Conservation (phyloP, 75 land plant species). For the Selaginella tamariscina region DNA sequence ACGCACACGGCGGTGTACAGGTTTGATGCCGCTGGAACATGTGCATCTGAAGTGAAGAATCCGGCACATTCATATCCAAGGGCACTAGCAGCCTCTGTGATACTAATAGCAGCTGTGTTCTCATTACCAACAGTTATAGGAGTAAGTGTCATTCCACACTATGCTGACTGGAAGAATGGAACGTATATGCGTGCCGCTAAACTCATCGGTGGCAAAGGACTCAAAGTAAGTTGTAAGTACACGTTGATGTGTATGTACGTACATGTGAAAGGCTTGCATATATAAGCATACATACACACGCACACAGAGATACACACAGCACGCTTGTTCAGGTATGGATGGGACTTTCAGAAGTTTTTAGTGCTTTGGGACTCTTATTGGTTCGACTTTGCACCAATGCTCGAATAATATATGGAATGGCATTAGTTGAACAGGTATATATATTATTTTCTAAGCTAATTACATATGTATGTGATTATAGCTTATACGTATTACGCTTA, state of each 20-base stretch:
- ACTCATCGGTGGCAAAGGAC: conserved; percentile 19
- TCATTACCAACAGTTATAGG: conserved; percentile 20
- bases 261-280: no score
- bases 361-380: conserved; percentile 24
- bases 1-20: no score
- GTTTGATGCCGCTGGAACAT: conserved; percentile 28
- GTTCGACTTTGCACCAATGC: conserved; percentile 25
- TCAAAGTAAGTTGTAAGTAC: conserved; percentile 18
- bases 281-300: no score
- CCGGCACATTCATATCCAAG: conserved; percentile 24
- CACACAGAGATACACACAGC: no score
- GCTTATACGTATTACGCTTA: no score
- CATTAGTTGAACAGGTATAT: conserved; percentile 29
- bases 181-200: conserved; percentile 25
- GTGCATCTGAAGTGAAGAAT: conserved; percentile 28
- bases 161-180: conserved; percentile 18
- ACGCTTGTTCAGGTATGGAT: conserved; percentile 21
- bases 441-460: background rate
- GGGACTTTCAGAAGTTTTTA: conserved; percentile 22
- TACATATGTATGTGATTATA: background rate
- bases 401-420: conserved; percentile 32
- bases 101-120: conserved; percentile 14
- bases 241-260: no score
- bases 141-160: conserved; percentile 23
- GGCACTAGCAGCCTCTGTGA: conserved; percentile 11